These are phyloP conservation scores for Puccinia sorghi DNA, from an alignment of 1,284 basidiomycete genomes.

Conservation along the genomic window DNA sequence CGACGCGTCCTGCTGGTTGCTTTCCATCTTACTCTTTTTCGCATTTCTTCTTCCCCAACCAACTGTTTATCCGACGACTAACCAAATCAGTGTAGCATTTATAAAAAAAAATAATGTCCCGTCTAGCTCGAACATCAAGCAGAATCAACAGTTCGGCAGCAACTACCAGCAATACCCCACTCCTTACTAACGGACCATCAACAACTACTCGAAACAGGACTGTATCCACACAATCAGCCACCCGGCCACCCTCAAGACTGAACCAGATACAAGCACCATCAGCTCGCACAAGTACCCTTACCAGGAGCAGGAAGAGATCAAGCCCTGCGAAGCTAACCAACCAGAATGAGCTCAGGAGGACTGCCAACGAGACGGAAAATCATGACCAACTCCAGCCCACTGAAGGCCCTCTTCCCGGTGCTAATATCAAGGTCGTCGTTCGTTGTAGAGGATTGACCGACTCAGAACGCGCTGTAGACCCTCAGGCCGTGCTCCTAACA, in stretches of 20 bases:
- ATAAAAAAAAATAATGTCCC: neutral
- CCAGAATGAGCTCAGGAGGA: slow-evolving; percentile 15
- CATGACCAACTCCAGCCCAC: slow-evolving; percentile 11
- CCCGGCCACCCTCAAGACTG: slow-evolving; percentile 18
- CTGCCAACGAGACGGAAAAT: slow-evolving; percentile 1
- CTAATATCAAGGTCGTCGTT: slow-evolving; percentile 49
- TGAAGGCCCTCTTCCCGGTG: slow-evolving; percentile 36
- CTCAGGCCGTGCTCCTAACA: slow-evolving; percentile 38
- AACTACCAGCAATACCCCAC: slow-evolving; percentile 2
- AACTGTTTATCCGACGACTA: neutral
- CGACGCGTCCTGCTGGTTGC: neutral
- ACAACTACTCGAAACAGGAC: slow-evolving; percentile 25
- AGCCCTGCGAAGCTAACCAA: slow-evolving; percentile 5
- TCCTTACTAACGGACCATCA: neutral
- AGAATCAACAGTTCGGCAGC: slow-evolving; percentile 5
- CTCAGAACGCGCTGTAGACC: slow-evolving; percentile 39
- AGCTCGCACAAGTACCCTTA: neutral
- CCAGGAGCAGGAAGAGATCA: slow-evolving; percentile 10
- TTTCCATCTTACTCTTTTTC: neutral
- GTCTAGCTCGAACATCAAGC: slow-evolving; percentile 9
- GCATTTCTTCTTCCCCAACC: neutral
- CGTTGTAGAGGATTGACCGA: slow-evolving; percentile 48
- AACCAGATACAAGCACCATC: slow-evolving; percentile 17
- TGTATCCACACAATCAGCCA: slow-evolving; percentile 32
- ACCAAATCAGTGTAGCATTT: neutral